Evolutionary conservation across 352 stramenopile species (phyloP).

Genomic region (Phytophthora podocarpi): DNA sequence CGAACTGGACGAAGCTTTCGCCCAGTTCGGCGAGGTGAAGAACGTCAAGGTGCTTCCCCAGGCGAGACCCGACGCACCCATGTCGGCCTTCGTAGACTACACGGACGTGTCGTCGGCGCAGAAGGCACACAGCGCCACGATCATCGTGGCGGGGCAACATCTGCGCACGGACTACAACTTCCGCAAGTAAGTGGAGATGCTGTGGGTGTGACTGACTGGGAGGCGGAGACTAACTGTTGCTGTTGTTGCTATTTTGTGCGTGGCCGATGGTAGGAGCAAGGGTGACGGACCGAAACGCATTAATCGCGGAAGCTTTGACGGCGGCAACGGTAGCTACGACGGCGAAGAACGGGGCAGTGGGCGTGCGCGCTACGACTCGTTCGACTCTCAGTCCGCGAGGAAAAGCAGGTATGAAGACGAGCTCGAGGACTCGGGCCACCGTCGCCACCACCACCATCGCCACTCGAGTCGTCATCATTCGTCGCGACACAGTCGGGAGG

Average conservation of each 20-base stretch:
- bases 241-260: neutral
- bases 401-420: constrained; percentile 32
- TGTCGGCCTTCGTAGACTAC: constrained; percentile 77
- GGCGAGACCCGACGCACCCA: constrained; percentile 41
- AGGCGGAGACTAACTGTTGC: neutral
- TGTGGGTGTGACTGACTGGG: neutral
- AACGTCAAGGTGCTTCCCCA: constrained; percentile 69
- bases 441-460: constrained; percentile 26
- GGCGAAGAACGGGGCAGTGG: constrained; percentile 14
- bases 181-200: constrained; percentile 38
- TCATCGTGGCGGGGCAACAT: constrained; percentile 46
- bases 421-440: constrained; percentile 21
- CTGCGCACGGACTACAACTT: constrained; percentile 68
- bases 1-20: constrained; percentile 61
- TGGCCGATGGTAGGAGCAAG: constrained; percentile 23
- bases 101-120: constrained; percentile 42
- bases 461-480: constrained; percentile 38
- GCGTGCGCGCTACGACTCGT: constrained; percentile 27
- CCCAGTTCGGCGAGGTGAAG: constrained; percentile 59
- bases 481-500: constrained; percentile 35
- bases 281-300: constrained; percentile 24
- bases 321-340: constrained; percentile 13
- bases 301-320: constrained; percentile 27
- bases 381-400: constrained; percentile 22
- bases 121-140: constrained; percentile 47